phyloP scores from a whole-genome alignment of 352 stramenopile genomes.

The Elongisporangium undulatum region DNA sequence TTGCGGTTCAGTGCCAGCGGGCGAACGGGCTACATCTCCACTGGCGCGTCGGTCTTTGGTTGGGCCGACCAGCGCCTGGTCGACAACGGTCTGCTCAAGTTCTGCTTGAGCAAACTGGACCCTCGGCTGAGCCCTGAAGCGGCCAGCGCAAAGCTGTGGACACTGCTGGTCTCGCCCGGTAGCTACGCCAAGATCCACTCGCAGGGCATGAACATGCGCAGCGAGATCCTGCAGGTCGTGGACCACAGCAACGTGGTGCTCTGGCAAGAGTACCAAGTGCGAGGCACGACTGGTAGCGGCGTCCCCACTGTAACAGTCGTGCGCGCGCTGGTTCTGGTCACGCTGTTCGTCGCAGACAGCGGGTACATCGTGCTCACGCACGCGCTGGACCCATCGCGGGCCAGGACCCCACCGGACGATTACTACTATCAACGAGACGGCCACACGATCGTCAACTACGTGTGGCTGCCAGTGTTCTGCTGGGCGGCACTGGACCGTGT shows the following conservation, averaged over 20 bases:
- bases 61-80: conserved; percentile 45
- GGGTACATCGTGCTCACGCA: conserved; percentile 44
- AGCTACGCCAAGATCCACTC: conserved; percentile 37
- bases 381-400: conserved; percentile 22
- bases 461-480: conserved; percentile 14
- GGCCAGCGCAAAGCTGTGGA: conserved; percentile 20
- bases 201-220: conserved; percentile 29
- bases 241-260: conserved; percentile 62
- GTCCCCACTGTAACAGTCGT: conserved; percentile 13
- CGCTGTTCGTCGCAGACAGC: conserved; percentile 26
- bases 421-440: no score
- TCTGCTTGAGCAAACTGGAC: conserved; percentile 54
- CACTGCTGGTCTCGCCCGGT: conserved; percentile 23
- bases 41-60: conserved; percentile 40
- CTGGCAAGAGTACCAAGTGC: conserved; percentile 8
- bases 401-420: no score
- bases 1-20: conserved; percentile 31
- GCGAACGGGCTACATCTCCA: conserved; percentile 25
- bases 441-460: conserved; percentile 10
- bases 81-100: conserved; percentile 35
- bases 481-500: conserved; percentile 6
- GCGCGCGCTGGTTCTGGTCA: conserved; percentile 46
- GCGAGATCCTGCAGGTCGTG: conserved; percentile 43
- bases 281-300: conserved; percentile 14
- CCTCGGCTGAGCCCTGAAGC: neutral